Evolutionary conservation across 176 grass and related monocot genomes (phyloP).

Genomic region (Triticum urartu): DNA sequence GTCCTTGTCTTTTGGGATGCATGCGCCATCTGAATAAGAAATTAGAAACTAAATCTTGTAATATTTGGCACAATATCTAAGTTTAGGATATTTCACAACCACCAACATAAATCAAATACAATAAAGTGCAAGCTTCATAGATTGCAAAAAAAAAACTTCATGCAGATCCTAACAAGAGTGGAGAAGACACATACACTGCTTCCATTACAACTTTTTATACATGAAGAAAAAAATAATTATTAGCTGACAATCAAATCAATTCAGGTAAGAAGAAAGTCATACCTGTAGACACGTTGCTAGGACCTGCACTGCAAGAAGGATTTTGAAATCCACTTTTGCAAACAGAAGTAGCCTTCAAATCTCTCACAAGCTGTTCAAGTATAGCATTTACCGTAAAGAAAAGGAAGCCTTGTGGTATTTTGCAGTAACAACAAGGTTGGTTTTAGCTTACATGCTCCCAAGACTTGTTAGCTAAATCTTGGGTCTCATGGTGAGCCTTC

Average conservation of each 20-base stretch:
- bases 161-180: not conserved
- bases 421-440: not conserved
- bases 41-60: slow-evolving; percentile 4
- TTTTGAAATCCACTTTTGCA: slow-evolving; percentile 41
- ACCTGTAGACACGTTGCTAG: slow-evolving; percentile 32
- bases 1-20: slow-evolving; percentile 42
- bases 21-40: slow-evolving; percentile 53
- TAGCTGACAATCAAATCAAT: not conserved
- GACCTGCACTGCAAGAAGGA: slow-evolving; percentile 29
- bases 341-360: slow-evolving; percentile 55
- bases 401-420: not conserved
- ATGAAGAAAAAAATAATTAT: not conserved
- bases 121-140: not conserved
- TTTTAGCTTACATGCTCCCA: slow-evolving; percentile 60
- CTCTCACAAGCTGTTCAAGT: slow-evolving; percentile 59
- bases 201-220: not conserved
- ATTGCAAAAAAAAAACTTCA: not conserved
- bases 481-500: slow-evolving; percentile 46
- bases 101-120: slow-evolving; percentile 12
- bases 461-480: slow-evolving; percentile 60
- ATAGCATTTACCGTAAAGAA: not conserved
- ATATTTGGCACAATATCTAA: not conserved
- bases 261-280: slow-evolving; percentile 20
- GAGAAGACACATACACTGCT: not conserved
- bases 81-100: not conserved